A percentile compares a stretch with the other conserved stretches of the same genome.
phyloP scores from a whole-genome alignment of 1,284 basidiomycete genomes.

The Sporisorium graminicola region DNA sequence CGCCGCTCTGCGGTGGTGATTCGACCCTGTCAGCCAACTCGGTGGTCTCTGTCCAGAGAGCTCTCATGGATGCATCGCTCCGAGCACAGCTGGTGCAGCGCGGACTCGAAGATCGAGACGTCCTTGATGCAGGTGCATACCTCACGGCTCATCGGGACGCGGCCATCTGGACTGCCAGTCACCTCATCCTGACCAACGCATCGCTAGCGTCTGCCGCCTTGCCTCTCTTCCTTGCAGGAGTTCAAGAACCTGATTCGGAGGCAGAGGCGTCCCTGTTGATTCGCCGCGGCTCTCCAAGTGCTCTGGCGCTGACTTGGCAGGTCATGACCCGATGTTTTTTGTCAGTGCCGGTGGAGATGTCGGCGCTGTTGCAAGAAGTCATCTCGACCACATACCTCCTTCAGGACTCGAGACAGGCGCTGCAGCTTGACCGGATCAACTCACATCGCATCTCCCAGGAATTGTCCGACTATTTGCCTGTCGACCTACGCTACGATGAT shows the following conservation, averaged over 20 bases:
- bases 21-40: background rate
- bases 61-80: slow-evolving; percentile 38
- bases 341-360: slow-evolving; percentile 3
- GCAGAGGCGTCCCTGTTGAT: slow-evolving; percentile 24
- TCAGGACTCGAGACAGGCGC: background rate
- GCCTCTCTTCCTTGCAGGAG: slow-evolving; percentile 19
- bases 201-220: slow-evolving; percentile 23
- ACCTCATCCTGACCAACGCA: slow-evolving; percentile 30
- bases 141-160: slow-evolving; percentile 6
- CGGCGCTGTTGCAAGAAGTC: slow-evolving; percentile 24
- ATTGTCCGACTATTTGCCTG: slow-evolving; percentile 18
- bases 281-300: slow-evolving; percentile 26
- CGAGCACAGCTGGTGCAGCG: slow-evolving; percentile 19
- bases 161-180: slow-evolving; percentile 27
- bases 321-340: slow-evolving; percentile 10
- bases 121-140: background rate
- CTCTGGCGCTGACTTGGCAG: slow-evolving; percentile 17
- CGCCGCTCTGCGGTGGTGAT: slow-evolving; percentile 18
- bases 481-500: slow-evolving; percentile 46
- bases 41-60: slow-evolving; percentile 13
- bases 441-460: slow-evolving; percentile 16
- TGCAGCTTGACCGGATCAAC: slow-evolving; percentile 13
- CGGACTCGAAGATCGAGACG: slow-evolving; percentile 14
- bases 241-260: slow-evolving; percentile 9
- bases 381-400: slow-evolving; percentile 9